phyloP scores from a whole-genome alignment of 129 eudicot genomes.

The Helianthus tuberosus region DNA sequence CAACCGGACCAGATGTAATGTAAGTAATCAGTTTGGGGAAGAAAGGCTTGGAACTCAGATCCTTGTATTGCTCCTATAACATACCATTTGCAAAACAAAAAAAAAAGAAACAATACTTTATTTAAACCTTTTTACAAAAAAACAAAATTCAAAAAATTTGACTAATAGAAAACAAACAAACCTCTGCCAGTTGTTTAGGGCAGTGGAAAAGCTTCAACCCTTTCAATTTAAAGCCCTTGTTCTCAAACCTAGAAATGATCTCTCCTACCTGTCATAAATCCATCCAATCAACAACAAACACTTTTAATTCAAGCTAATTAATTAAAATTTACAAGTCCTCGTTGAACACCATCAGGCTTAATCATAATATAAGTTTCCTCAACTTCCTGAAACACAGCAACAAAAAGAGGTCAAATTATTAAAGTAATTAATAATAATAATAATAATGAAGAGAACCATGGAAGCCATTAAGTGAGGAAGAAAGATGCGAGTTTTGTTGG shows the following conservation, averaged over 20 bases:
- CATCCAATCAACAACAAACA: too few relatives aligned
- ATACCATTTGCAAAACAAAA: constrained; percentile 23
- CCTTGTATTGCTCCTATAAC: constrained; percentile 92
- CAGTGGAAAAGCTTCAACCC: constrained; percentile 90
- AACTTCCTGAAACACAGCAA: constrained; percentile 48
- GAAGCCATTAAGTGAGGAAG: constrained; percentile 85
- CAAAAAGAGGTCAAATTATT: neutral
- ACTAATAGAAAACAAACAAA: constrained; percentile 45
- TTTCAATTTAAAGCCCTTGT: constrained; percentile 89
- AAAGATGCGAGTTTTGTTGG: constrained; percentile 53
- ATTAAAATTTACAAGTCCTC: constrained; percentile 79
- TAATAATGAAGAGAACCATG: constrained; percentile 24
- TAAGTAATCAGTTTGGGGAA: constrained; percentile 82
- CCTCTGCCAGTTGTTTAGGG: constrained; percentile 91
- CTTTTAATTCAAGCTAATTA: too few relatives aligned
- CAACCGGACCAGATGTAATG: constrained; percentile 97
- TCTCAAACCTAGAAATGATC: constrained; percentile 95
- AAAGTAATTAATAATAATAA: too few relatives aligned
- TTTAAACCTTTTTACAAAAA: too few relatives aligned
- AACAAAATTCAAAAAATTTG: too few relatives aligned
- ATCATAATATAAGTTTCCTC: constrained; percentile 94
- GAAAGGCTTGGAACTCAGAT: constrained; percentile 82
- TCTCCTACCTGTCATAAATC: constrained; percentile 81
- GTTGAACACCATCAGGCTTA: constrained; percentile 98
- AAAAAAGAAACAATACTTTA: too few relatives aligned